Conservation (phyloP, 176 grass and related monocot genomes). For the Rhynchospora breviuscula region DNA sequence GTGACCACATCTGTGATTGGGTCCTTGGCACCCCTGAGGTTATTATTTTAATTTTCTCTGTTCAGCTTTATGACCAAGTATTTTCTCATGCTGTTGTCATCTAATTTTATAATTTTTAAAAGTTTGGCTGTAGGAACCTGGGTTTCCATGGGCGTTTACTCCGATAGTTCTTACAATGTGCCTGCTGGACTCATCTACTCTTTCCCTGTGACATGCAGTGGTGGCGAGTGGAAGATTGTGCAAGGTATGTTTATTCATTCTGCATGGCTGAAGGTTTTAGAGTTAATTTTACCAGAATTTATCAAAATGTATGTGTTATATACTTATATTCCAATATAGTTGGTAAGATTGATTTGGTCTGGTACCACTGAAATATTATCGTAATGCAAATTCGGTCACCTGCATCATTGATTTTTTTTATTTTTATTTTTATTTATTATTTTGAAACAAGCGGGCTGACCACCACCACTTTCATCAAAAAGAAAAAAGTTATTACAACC, state of each 20-base stretch:
- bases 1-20: constrained; percentile 93
- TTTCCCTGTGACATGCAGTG: constrained; percentile 78
- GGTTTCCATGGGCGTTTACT: constrained; percentile 97
- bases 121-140: constrained; percentile 44
- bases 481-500: no score
- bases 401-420: no score
- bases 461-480: no score
- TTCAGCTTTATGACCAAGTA: background rate
- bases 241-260: constrained; percentile 45
- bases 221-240: constrained; percentile 80
- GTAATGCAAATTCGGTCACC: background rate
- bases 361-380: background rate
- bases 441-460: no score
- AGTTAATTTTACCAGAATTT: background rate
- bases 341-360: background rate
- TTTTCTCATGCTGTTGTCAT: background rate
- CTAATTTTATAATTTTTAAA: background rate
- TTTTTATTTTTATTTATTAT: no score
- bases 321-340: background rate
- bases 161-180: constrained; percentile 91
- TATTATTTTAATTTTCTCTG: background rate
- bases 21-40: constrained; percentile 95
- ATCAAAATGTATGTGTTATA: background rate
- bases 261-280: background rate
- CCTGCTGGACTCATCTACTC: constrained; percentile 92